Percentiles rank a stretch among this genome's conserved stretches.
Evolutionary conservation across 805 yeast species (phyloP).

Genomic region (Kodamaea sagamina): DNA sequence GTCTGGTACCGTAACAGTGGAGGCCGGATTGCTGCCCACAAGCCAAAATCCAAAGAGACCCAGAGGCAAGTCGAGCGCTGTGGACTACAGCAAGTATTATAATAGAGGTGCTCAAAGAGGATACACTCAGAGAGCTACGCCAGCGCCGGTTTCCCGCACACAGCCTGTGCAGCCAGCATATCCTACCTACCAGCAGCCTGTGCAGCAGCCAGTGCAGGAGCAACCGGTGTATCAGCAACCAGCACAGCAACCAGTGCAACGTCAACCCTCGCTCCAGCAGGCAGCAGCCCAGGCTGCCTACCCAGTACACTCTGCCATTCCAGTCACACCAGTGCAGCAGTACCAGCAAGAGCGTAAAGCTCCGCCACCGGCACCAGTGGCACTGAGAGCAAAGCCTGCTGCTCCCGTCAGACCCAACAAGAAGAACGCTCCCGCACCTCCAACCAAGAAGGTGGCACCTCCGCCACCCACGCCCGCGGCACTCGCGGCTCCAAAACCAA

Average conservation of each 20-base stretch:
- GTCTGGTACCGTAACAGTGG: slow-evolving; percentile 82
- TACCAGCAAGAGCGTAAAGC: slow-evolving; percentile 6
- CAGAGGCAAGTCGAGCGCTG: slow-evolving; percentile 46
- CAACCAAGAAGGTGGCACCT: slow-evolving; percentile 44
- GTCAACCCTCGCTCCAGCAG: slow-evolving; percentile 9
- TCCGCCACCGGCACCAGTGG: slow-evolving; percentile 22
- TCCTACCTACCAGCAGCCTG: slow-evolving; percentile 21
- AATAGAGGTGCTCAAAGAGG: slow-evolving; percentile 29
- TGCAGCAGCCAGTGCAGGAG: slow-evolving; percentile 21
- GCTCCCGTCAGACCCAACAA: slow-evolving; percentile 30
- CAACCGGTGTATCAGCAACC: slow-evolving; percentile 22
- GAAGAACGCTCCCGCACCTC: slow-evolving; percentile 63
- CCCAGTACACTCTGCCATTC: slow-evolving; percentile 5
- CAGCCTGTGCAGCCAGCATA: slow-evolving; percentile 10
- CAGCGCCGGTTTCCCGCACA: slow-evolving; percentile 22
- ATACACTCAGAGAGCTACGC: slow-evolving; percentile 13
- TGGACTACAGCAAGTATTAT: slow-evolving; percentile 46
- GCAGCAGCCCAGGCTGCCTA: slow-evolving; percentile 11
- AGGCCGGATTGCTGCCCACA: slow-evolving; percentile 73
- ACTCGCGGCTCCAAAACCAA: slow-evolving; percentile 49
- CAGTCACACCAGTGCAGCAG: background rate
- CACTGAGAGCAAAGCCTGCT: slow-evolving; percentile 19
- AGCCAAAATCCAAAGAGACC: slow-evolving; percentile 78
- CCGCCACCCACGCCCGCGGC: slow-evolving; percentile 67
- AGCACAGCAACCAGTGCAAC: slow-evolving; percentile 12